A percentile compares a stretch with the other conserved stretches of the same genome.
These are phyloP conservation scores for Knufia petricola DNA, from an alignment of 2,329 filamentous ascomycete species.

Conservation along the genomic window DNA sequence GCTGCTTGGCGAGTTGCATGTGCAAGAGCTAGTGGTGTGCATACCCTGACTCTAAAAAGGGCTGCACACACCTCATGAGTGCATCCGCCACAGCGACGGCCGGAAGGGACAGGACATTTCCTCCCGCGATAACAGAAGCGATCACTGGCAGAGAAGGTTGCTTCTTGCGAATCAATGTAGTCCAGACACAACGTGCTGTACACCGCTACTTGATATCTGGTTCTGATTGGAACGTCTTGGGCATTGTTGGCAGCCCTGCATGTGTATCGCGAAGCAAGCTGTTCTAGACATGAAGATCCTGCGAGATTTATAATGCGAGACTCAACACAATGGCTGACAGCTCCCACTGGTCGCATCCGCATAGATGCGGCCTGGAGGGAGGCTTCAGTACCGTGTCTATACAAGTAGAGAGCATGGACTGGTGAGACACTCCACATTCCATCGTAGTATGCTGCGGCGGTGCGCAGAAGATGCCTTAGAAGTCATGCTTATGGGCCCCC, in stretches of 20 bases:
- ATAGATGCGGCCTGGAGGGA: too few relatives aligned
- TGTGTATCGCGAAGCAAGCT: too few relatives aligned
- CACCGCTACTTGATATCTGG: neutral
- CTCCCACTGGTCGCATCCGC: too few relatives aligned
- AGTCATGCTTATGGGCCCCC: too few relatives aligned
- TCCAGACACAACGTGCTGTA: neutral
- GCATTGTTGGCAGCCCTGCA: neutral
- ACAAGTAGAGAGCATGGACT: too few relatives aligned
- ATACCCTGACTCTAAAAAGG: neutral
- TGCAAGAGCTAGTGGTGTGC: neutral
- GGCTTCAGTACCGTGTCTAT: too few relatives aligned
- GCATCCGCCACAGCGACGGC: neutral
- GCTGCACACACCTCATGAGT: neutral
- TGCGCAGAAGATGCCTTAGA: too few relatives aligned
- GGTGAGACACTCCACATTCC: too few relatives aligned
- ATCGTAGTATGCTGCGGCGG: too few relatives aligned
- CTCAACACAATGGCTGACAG: too few relatives aligned
- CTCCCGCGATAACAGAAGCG: neutral
- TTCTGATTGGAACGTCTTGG: slow-evolving; percentile 1
- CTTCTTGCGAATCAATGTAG: neutral
- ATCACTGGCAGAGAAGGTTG: neutral
- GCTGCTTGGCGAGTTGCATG: neutral
- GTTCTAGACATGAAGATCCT: too few relatives aligned
- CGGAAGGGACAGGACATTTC: slow-evolving; percentile 3
- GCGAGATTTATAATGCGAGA: too few relatives aligned